These are phyloP conservation scores for Porphyrellus cyaneotinctus DNA, from an alignment of 768 basidiomycete species.

Conservation along the genomic window DNA sequence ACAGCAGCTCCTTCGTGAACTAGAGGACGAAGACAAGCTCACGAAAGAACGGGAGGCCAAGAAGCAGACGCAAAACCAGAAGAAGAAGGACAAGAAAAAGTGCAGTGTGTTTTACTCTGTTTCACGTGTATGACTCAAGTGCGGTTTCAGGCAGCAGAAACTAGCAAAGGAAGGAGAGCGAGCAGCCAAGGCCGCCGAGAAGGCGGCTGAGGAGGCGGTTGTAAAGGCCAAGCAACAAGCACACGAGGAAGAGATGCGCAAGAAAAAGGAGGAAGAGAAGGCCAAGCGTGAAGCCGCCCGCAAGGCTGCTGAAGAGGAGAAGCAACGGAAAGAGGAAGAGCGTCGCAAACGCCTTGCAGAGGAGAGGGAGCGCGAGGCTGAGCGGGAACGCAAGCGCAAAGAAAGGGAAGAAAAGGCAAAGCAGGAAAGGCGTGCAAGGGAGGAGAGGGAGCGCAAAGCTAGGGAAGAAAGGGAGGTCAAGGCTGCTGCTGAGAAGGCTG, in stretches of 20 bases:
- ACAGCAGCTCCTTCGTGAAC: constrained; percentile 85
- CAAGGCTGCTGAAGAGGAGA: constrained; percentile 80
- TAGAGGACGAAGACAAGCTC: constrained; percentile 91
- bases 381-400: constrained; percentile 68
- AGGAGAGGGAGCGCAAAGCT: constrained; percentile 60
- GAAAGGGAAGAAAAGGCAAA: constrained; percentile 66
- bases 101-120: constrained; percentile 36
- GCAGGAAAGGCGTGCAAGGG: constrained; percentile 49
- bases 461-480: constrained; percentile 64
- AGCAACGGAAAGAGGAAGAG: constrained; percentile 79
- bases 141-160: constrained; percentile 72
- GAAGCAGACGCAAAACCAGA: constrained; percentile 90
- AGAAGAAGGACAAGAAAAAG: constrained; percentile 99
- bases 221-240: constrained; percentile 70
- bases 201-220: constrained; percentile 82
- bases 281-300: constrained; percentile 68
- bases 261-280: constrained; percentile 87
- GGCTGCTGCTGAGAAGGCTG: constrained; percentile 45
- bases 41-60: constrained; percentile 87
- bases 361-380: constrained; percentile 76
- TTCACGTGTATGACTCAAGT: constrained; percentile 1
- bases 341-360: constrained; percentile 68
- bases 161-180: constrained; percentile 89
- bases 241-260: constrained; percentile 75
- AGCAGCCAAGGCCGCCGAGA: constrained; percentile 77